A percentile compares a stretch with the other conserved stretches of the same genome.
Evolutionary conservation across 164 flowering plant species (phyloP).

Genomic region (Aristolochia contorta): DNA sequence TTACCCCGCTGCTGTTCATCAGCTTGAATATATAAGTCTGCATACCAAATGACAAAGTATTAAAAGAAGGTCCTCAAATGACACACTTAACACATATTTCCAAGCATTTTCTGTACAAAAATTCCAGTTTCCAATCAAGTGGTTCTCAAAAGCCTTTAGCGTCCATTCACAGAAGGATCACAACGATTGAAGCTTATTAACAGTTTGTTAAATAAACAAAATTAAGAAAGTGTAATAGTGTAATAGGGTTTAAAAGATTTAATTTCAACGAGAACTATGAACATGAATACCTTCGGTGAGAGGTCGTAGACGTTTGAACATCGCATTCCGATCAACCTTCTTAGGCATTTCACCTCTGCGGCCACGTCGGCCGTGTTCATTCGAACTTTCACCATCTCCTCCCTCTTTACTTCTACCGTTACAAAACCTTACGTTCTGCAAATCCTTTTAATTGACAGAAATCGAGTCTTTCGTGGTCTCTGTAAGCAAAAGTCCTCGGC

Average conservation of each 20-base stretch:
- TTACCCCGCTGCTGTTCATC: slow-evolving; percentile 88
- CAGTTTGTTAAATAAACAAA: too few relatives aligned
- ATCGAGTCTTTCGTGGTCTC: too few relatives aligned
- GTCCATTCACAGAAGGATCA: too few relatives aligned
- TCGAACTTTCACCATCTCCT: slow-evolving; percentile 88
- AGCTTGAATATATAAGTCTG: slow-evolving; percentile 95
- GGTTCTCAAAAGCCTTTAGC: too few relatives aligned
- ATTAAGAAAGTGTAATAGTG: too few relatives aligned
- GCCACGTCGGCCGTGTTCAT: slow-evolving; percentile 99
- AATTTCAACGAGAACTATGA: background rate
- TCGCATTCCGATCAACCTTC: slow-evolving; percentile 90
- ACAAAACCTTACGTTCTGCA: background rate
- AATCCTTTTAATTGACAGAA: background rate
- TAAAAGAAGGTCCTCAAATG: background rate
- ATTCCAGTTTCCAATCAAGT: background rate
- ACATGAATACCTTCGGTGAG: slow-evolving; percentile 62
- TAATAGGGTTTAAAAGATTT: too few relatives aligned
- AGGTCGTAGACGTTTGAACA: slow-evolving; percentile 94
- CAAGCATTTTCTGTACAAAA: slow-evolving; percentile 8
- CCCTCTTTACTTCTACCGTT: background rate
- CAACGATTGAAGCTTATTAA: too few relatives aligned
- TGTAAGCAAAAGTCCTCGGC: too few relatives aligned
- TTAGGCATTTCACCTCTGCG: slow-evolving; percentile 87
- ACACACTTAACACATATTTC: background rate
- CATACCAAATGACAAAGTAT: background rate